Evolutionary conservation across 148 eudicot genomes (phyloP).

Genomic region (Salicornia ramosissima): DNA sequence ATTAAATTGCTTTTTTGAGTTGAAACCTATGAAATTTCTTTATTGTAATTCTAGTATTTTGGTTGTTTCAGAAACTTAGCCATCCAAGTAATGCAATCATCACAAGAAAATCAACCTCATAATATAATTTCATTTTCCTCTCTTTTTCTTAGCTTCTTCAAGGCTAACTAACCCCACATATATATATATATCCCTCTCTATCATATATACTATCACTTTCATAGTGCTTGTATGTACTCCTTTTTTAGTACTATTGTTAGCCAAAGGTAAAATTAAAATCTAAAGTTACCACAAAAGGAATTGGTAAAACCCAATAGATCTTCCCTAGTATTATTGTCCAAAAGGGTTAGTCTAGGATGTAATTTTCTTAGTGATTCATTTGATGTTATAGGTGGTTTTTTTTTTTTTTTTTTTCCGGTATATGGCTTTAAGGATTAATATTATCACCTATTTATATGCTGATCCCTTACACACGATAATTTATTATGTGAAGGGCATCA

Average conservation of each 20-base stretch:
- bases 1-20: constrained; percentile 37
- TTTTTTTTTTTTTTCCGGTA: too few relatives aligned
- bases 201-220: constrained; percentile 10
- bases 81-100: constrained; percentile 9
- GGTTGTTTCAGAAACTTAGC: constrained; percentile 15
- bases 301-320: background rate
- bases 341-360: background rate
- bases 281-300: background rate
- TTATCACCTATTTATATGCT: too few relatives aligned
- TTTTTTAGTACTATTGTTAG: background rate
- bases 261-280: background rate
- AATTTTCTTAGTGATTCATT: too few relatives aligned
- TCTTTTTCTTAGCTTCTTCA: background rate
- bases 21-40: constrained; percentile 17
- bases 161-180: background rate
- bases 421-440: too few relatives aligned
- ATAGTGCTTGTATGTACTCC: background rate
- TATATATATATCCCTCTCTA: background rate
- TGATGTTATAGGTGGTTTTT: too few relatives aligned
- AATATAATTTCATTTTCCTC: constrained; percentile 9
- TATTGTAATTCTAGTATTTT: background rate
- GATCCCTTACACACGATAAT: too few relatives aligned
- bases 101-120: constrained; percentile 23
- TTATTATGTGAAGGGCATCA: too few relatives aligned
- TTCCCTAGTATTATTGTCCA: constrained; percentile 2